Percentiles rank a stretch among this genome's conserved stretches.
These are phyloP conservation scores for Rheum nobile DNA, from an alignment of 148 eudicot species.

Conservation along the genomic window DNA sequence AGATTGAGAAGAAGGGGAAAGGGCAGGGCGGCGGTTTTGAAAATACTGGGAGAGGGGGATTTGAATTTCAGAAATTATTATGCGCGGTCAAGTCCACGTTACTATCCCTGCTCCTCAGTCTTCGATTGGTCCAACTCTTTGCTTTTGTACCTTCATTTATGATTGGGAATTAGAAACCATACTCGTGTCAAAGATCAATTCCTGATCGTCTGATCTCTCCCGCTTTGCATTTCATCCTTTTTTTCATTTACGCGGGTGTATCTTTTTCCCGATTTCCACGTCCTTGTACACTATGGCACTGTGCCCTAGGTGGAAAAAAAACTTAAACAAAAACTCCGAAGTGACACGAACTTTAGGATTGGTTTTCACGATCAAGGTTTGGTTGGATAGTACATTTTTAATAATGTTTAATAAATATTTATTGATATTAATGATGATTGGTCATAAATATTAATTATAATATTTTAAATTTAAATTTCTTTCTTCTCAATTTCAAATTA, in stretches of 20 bases:
- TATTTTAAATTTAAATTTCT: no score
- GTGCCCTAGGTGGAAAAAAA: no score
- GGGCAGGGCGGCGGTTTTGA: slow-evolving; percentile 10
- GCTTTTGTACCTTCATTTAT: not conserved
- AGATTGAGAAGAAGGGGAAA: not conserved
- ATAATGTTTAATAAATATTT: no score
- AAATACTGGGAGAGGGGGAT: slow-evolving; percentile 10
- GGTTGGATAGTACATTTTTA: no score
- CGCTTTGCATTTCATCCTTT: not conserved
- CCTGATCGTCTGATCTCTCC: not conserved
- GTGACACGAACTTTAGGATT: no score
- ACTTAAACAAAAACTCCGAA: no score
- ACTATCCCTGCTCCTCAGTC: not conserved
- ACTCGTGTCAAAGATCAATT: not conserved
- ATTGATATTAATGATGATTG: no score
- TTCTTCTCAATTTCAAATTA: no score
- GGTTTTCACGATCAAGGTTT: no score
- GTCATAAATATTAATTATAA: no score
- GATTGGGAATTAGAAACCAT: not conserved
- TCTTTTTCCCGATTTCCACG: not conserved
- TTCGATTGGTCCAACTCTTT: not conserved
- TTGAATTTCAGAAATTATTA: slow-evolving; percentile 17
- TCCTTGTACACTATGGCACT: not conserved
- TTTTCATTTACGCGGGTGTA: not conserved
- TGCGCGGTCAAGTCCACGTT: not conserved